Base-by-base conservation (phyloP, 2,329 filamentous ascomycete species). In the Penicillium sp. region DNA sequence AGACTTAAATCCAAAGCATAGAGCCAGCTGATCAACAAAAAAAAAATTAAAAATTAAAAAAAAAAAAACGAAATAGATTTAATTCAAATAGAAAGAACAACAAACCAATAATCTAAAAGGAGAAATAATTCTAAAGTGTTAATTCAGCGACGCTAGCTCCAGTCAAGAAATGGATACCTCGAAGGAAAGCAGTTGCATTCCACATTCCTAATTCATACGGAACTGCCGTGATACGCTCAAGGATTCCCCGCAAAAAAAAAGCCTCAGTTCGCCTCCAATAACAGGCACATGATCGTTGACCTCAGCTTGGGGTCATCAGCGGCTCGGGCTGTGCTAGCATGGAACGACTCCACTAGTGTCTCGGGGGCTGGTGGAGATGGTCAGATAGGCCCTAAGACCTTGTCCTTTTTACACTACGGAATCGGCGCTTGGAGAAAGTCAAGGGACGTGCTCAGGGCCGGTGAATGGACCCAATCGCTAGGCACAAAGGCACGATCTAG, bases 201-300 rank as follows among this genome's bases (percentile, higher is more conserved):
- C 63, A 61, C 64, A 67, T 67, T 63, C 60, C 60, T 46, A 51
- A 60, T 61, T 53, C 8, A 59, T 57, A 54, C 52, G 60, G 60
- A 58, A 57, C 53, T 56, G 47, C 54, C 52, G 61, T 66, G 64
- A 67, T 66, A 66, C 64, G 64, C 59, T 47, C 64, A 66, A 57
- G 60, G 64, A 60, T 67, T 67, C 64, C 64, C 64, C 64, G 64
- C 64, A 67, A 66, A 37, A 21, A 41, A 41, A 52, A 56, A 56
- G 53, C 55, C 53, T 52, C 54, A 57, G 41, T 55, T 61, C 56
- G 55, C 46, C 53, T 53, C 41, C 48, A 21, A 44, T 56, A 51
- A 51, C 51, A 59, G 57, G 58, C 63, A 64, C 62, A 65, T 65
- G 62, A 66, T 63, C 53, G 41, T 52, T 48, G 35, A 39, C 53